These are phyloP conservation scores for Penicillium olsonii DNA, from an alignment of 2,329 filamentous ascomycete species.

Conservation along the genomic window DNA sequence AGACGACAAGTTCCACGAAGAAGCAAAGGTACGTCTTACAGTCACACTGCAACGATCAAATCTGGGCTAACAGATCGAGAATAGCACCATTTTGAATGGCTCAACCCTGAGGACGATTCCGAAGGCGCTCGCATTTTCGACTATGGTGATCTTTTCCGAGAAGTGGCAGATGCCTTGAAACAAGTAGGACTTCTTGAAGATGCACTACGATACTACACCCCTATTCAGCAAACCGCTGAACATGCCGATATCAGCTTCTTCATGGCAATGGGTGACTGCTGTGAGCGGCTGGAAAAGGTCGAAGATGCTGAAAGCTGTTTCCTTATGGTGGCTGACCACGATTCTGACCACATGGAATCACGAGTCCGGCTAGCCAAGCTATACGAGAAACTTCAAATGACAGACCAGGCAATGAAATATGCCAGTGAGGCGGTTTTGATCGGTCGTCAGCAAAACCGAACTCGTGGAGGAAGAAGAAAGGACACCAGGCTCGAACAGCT, in stretches of 20 bases:
- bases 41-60: slow-evolving; percentile 3
- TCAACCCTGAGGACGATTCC: slow-evolving; percentile 64
- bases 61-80: neutral
- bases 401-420: slow-evolving; percentile 74
- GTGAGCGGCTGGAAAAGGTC: slow-evolving; percentile 63
- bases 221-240: slow-evolving; percentile 50
- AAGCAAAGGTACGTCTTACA: slow-evolving; percentile 68
- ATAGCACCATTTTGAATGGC: slow-evolving; percentile 67
- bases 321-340: slow-evolving; percentile 70
- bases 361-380: slow-evolving; percentile 79
- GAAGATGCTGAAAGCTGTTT: slow-evolving; percentile 77
- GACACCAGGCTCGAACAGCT: slow-evolving; percentile 43
- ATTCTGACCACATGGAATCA: slow-evolving; percentile 72
- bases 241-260: slow-evolving; percentile 53
- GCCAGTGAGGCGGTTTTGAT: slow-evolving; percentile 73
- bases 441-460: slow-evolving; percentile 46
- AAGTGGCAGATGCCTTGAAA: slow-evolving; percentile 63
- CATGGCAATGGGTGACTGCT: slow-evolving; percentile 60
- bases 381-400: slow-evolving; percentile 73
- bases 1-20: slow-evolving; percentile 60
- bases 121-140: slow-evolving; percentile 59
- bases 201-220: slow-evolving; percentile 60
- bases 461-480: slow-evolving; percentile 32
- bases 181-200: slow-evolving; percentile 53
- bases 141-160: slow-evolving; percentile 77